These are phyloP conservation scores for Ophiostoma ulmi DNA, from an alignment of 2,329 filamentous ascomycete genomes.

Conservation along the genomic window DNA sequence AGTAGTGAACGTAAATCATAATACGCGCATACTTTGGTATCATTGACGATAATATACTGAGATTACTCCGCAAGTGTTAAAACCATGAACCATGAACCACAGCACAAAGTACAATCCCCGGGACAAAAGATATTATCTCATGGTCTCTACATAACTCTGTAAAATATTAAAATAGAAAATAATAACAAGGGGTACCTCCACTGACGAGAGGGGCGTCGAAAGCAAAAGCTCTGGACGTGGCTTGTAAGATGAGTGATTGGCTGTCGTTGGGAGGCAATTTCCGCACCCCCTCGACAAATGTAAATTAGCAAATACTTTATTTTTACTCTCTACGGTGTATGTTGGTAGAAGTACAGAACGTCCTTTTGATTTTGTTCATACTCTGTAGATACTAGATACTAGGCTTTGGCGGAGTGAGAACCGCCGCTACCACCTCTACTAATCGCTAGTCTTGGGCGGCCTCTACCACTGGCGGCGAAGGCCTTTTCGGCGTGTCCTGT, in stretches of 20 bases:
- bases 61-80: not conserved
- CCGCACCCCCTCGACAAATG: not conserved
- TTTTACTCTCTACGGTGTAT: not conserved
- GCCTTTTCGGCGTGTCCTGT: not conserved
- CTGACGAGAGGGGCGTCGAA: constrained; percentile 1
- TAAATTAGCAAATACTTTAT: not conserved
- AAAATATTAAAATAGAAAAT: too few species aligned
- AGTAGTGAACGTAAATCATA: not conserved
- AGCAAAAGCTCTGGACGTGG: not conserved
- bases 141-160: not conserved
- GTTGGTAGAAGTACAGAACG: not conserved
- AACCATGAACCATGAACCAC: not conserved
- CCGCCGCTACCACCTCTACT: not conserved
- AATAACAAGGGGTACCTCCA: not conserved
- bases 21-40: not conserved
- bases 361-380: not conserved
- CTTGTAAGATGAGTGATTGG: not conserved
- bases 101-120: not conserved
- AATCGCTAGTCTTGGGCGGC: not conserved
- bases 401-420: too few species aligned
- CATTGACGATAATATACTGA: not conserved
- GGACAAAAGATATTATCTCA: not conserved
- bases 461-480: not conserved
- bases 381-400: too few species aligned
- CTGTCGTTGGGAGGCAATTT: not conserved